These are phyloP conservation scores for Inosperma sp. DNA, from an alignment of 768 basidiomycete species.

Conservation along the genomic window DNA sequence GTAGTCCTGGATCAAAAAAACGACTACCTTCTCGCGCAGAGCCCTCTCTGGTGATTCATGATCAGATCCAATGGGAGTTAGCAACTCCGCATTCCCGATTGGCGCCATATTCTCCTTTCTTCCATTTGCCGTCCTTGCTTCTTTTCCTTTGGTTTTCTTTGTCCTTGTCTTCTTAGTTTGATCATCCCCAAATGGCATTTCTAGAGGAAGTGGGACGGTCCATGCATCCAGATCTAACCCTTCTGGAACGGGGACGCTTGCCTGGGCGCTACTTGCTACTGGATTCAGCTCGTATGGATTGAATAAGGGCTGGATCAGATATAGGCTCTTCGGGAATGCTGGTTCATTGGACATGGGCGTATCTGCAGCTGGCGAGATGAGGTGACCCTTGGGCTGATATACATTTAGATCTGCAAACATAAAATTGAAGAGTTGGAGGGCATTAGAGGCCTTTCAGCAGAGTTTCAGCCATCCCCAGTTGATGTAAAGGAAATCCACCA, in stretches of 20 bases:
- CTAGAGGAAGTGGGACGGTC: constrained; percentile 65
- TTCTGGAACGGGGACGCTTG: constrained; percentile 73
- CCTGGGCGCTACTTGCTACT: constrained; percentile 76
- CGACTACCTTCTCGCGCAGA: constrained; percentile 60
- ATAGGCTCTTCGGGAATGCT: constrained; percentile 83
- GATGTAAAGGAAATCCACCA: constrained; percentile 25
- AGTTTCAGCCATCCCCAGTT: constrained; percentile 6
- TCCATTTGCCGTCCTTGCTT: constrained; percentile 43
- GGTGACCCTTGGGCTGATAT: constrained; percentile 39
- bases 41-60: constrained; percentile 52
- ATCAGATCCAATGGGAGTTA: constrained; percentile 36
- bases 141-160: constrained; percentile 51
- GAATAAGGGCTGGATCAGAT: constrained; percentile 79
- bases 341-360: constrained; percentile 35
- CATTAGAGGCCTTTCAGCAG: constrained; percentile 67
- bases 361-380: constrained; percentile 40
- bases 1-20: not conserved
- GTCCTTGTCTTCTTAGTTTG: constrained; percentile 19
- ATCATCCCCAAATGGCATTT: constrained; percentile 32
- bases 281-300: constrained; percentile 77
- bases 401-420: constrained; percentile 66
- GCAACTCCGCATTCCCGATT: constrained; percentile 28
- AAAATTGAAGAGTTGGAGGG: constrained; percentile 69
- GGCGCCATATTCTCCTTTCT: constrained; percentile 36
- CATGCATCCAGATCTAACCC: constrained; percentile 83